phyloP scores from a whole-genome alignment of 176 grass and related monocot species.

The Avena insularis region DNA sequence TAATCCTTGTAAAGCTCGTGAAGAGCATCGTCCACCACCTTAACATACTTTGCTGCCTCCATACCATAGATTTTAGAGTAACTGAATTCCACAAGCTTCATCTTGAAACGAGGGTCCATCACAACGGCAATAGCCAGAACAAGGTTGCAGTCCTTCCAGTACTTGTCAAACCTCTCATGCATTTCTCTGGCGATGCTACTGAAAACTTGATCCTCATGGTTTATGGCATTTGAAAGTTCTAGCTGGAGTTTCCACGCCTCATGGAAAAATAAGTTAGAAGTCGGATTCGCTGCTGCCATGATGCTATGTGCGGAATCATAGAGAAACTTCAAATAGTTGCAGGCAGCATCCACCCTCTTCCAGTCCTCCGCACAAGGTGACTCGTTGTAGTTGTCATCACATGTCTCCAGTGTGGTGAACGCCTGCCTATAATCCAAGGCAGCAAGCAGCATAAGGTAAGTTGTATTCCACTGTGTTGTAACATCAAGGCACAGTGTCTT shows the following conservation, averaged over 20 bases:
- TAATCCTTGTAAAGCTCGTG: conserved; percentile 85
- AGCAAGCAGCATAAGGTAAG: conserved; percentile 86
- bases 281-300: conserved; percentile 68
- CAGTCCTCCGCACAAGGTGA: conserved; percentile 79
- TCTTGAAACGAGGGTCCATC: conserved; percentile 95
- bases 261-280: conserved; percentile 86
- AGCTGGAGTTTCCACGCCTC: conserved; percentile 91
- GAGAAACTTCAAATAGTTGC: conserved; percentile 62
- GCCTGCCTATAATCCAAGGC: conserved; percentile 85
- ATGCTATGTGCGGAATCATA: conserved; percentile 81
- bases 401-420: conserved; percentile 69
- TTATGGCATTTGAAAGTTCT: conserved; percentile 60
- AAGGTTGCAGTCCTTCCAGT: conserved; percentile 92
- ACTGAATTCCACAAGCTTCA: conserved; percentile 93
- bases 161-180: conserved; percentile 93
- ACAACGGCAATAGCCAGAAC: conserved; percentile 84
- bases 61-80: conserved; percentile 87
- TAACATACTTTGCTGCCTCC: conserved; percentile 69
- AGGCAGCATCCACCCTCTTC: conserved; percentile 79
- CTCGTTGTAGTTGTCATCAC: conserved; percentile 88
- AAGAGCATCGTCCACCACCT: conserved; percentile 70
- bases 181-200: conserved; percentile 75
- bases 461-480: conserved; percentile 89
- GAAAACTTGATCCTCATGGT: conserved; percentile 59
- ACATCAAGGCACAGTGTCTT: conserved; percentile 84